These are phyloP conservation scores for Hydnomerulius pinastri DNA, from an alignment of 768 basidiomycete species.

Conservation along the genomic window DNA sequence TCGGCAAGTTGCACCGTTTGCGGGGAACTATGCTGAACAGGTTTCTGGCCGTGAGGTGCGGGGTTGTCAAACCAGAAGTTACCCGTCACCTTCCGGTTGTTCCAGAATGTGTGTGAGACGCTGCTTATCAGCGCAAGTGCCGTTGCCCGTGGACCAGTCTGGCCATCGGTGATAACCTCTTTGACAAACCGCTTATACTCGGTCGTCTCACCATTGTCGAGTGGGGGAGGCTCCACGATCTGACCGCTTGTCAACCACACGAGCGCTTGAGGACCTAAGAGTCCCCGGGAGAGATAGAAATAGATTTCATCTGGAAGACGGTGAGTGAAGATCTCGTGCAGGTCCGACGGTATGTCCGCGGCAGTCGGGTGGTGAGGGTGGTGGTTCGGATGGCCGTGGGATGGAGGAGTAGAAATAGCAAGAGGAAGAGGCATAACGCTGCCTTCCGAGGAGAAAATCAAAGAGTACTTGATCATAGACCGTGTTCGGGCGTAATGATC, in stretches of 20 bases:
- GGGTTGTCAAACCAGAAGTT: slow-evolving; percentile 74
- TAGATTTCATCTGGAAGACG: slow-evolving; percentile 96
- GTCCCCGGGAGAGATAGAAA: slow-evolving; percentile 92
- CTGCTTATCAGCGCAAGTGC: slow-evolving; percentile 85
- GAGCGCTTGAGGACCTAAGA: slow-evolving; percentile 84
- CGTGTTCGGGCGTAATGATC: slow-evolving; percentile 90
- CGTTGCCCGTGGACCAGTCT: slow-evolving; percentile 90
- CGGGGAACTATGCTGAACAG: slow-evolving; percentile 68
- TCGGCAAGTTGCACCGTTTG: slow-evolving; percentile 88
- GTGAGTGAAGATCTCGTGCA: slow-evolving; percentile 94
- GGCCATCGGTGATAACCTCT: slow-evolving; percentile 94
- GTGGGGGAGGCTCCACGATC: slow-evolving; percentile 81
- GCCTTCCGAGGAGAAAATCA: slow-evolving; percentile 88
- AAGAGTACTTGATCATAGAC: slow-evolving; percentile 88
- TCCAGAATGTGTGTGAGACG: slow-evolving; percentile 81
- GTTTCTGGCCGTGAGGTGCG: slow-evolving; percentile 52
- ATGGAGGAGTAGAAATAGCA: slow-evolving; percentile 53
- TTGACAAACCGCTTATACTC: slow-evolving; percentile 95
- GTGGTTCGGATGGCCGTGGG: slow-evolving; percentile 54
- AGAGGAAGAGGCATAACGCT: slow-evolving; percentile 78
- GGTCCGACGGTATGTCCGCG: slow-evolving; percentile 85
- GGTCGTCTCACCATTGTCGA: slow-evolving; percentile 93
- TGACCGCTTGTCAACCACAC: slow-evolving; percentile 93
- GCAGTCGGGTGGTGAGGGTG: slow-evolving; percentile 72
- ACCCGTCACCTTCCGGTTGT: slow-evolving; percentile 68